These are phyloP conservation scores for Fusarium sp. DNA, from an alignment of 2,329 filamentous ascomycete species.

Conservation along the genomic window DNA sequence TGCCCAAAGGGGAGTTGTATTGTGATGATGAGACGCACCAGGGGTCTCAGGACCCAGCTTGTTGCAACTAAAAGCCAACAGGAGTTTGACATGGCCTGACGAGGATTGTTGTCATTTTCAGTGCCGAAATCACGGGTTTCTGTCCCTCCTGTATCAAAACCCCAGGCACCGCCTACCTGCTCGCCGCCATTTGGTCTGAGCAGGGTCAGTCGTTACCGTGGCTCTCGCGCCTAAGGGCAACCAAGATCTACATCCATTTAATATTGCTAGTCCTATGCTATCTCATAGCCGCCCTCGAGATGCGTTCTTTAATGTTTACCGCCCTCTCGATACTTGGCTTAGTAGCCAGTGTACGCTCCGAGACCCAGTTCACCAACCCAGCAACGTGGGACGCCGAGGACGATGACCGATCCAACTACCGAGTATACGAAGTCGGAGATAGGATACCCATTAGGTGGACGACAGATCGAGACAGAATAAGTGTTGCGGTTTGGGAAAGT, in stretches of 20 bases:
- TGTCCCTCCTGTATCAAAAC: background rate
- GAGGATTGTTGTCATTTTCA: background rate
- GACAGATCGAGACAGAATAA: background rate
- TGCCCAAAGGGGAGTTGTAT: background rate
- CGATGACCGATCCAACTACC: background rate
- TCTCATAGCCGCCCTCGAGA: background rate
- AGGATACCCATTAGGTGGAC: background rate
- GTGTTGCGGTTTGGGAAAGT: background rate
- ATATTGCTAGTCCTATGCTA: background rate
- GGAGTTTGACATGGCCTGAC: background rate
- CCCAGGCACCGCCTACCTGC: background rate
- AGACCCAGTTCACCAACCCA: background rate
- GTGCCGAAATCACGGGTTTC: background rate
- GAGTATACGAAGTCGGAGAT: background rate
- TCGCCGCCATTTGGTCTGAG: background rate
- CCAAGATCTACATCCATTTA: background rate
- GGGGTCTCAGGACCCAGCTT: background rate
- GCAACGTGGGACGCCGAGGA: background rate
- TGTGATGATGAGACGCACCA: background rate
- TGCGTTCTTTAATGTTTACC: background rate
- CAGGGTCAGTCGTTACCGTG: background rate
- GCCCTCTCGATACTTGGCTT: background rate
- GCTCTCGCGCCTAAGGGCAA: background rate
- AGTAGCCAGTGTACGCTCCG: background rate
- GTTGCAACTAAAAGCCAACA: background rate